phyloP scores from a whole-genome alignment of 371 early-diverging fungal genomes.

The Mucor plumbeus region DNA sequence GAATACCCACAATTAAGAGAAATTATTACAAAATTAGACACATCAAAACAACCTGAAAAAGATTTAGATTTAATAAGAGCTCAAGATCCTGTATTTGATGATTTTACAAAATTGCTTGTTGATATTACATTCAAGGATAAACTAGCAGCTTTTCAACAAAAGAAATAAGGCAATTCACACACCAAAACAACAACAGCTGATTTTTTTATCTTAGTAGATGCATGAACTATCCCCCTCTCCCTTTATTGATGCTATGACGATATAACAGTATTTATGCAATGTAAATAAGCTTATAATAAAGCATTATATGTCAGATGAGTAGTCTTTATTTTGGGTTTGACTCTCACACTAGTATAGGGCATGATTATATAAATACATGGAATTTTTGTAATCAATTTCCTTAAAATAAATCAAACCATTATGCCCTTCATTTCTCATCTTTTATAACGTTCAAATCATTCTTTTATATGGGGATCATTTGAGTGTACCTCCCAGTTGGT shows the following conservation, averaged over 20 bases:
- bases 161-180: background rate
- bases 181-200: slow-evolving; percentile 3
- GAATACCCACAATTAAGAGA: slow-evolving; percentile 38
- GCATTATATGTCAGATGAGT: background rate
- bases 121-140: slow-evolving; percentile 29
- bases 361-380: too few relatives aligned
- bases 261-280: background rate
- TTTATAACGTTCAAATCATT: background rate
- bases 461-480: slow-evolving; percentile 15
- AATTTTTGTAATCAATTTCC: background rate
- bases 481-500: slow-evolving; percentile 25
- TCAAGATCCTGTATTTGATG: slow-evolving; percentile 27
- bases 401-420: background rate
- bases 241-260: background rate
- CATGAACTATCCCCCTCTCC: slow-evolving; percentile 1
- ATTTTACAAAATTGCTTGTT: slow-evolving; percentile 26
- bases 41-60: slow-evolving; percentile 35
- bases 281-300: too few relatives aligned
- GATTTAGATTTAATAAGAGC: slow-evolving; percentile 28
- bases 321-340: background rate
- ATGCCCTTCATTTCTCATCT: background rate
- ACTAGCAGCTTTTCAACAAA: background rate
- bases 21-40: slow-evolving; percentile 33
- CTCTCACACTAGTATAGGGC: background rate
- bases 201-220: background rate